Evolutionary conservation across 179 eudicot species (phyloP).

Genomic region (Drosera spatulata): DNA sequence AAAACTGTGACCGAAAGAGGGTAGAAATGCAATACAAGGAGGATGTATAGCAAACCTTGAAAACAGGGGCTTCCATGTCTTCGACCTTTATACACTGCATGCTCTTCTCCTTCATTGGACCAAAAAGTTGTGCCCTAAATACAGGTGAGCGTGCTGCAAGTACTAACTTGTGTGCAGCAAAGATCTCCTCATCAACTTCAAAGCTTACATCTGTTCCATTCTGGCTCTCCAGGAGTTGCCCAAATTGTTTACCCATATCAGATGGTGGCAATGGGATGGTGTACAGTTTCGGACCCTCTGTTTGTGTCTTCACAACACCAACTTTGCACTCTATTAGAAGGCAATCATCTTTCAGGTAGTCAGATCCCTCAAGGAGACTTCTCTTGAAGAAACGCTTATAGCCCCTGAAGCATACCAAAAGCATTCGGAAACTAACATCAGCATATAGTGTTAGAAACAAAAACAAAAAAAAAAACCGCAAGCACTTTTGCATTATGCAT

Average conservation of each 20-base stretch:
- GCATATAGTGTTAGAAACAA: too few relatives aligned
- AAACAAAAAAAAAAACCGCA: too few relatives aligned
- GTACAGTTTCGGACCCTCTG: slow-evolving; percentile 46
- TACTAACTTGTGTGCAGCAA: slow-evolving; percentile 53
- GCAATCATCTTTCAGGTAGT: slow-evolving; percentile 47
- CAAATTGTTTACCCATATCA: slow-evolving; percentile 46
- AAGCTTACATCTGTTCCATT: slow-evolving; percentile 45
- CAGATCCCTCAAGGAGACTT: slow-evolving; percentile 35
- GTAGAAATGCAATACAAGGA: too few relatives aligned
- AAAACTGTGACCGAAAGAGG: too few relatives aligned
- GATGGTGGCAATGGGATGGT: slow-evolving; percentile 42
- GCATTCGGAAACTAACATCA: not conserved
- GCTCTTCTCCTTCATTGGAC: slow-evolving; percentile 57
- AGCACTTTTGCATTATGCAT: too few relatives aligned
- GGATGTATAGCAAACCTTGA: slow-evolving; percentile 28
- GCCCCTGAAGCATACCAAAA: slow-evolving; percentile 28
- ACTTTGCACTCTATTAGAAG: slow-evolving; percentile 45
- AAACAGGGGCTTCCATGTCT: slow-evolving; percentile 2
- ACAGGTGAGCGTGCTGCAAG: slow-evolving; percentile 11
- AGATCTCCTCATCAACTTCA: slow-evolving; percentile 47
- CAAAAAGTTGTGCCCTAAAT: slow-evolving; percentile 60
- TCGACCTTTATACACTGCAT: slow-evolving; percentile 5
- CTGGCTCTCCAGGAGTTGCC: slow-evolving; percentile 45
- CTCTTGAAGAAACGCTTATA: slow-evolving; percentile 46
- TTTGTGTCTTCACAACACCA: slow-evolving; percentile 53